A percentile compares a stretch with the other conserved stretches of the same genome.
These are phyloP conservation scores for Colletotrichum sp. DNA, from an alignment of 2,329 filamentous ascomycete genomes.

Conservation along the genomic window DNA sequence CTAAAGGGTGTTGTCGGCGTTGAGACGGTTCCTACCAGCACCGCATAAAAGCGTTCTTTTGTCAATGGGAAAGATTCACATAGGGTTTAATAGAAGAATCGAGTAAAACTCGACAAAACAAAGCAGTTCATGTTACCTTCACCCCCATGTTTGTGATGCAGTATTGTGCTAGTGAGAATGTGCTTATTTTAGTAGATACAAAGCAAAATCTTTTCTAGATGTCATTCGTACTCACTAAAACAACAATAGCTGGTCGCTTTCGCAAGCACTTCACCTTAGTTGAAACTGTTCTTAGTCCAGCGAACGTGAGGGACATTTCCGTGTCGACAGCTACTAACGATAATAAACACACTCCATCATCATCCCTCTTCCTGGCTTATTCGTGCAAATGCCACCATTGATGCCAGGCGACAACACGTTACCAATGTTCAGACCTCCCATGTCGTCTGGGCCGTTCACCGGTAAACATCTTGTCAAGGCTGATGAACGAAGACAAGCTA, in stretches of 20 bases:
- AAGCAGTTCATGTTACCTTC: neutral
- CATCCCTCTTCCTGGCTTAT: neutral
- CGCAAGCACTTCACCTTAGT: too few relatives aligned
- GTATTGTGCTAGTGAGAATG: neutral
- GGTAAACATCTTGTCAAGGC: neutral
- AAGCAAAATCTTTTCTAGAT: accelerated
- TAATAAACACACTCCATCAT: accelerated
- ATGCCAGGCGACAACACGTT: accelerated
- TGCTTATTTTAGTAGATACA: neutral
- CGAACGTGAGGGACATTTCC: too few relatives aligned
- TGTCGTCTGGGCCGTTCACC: neutral
- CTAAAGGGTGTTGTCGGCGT: neutral
- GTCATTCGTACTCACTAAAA: neutral
- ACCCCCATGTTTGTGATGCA: neutral
- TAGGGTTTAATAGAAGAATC: neutral
- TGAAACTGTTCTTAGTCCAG: neutral
- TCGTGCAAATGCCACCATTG: neutral
- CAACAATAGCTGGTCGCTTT: too few relatives aligned
- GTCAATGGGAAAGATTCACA: neutral
- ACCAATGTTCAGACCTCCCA: neutral
- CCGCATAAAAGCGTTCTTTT: neutral
- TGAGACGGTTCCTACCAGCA: neutral
- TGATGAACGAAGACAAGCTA: neutral
- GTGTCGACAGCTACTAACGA: accelerated
- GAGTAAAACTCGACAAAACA: neutral